These are phyloP conservation scores for Colletotrichum graminicola DNA, from an alignment of 2,329 filamentous ascomycete genomes.

Conservation along the genomic window DNA sequence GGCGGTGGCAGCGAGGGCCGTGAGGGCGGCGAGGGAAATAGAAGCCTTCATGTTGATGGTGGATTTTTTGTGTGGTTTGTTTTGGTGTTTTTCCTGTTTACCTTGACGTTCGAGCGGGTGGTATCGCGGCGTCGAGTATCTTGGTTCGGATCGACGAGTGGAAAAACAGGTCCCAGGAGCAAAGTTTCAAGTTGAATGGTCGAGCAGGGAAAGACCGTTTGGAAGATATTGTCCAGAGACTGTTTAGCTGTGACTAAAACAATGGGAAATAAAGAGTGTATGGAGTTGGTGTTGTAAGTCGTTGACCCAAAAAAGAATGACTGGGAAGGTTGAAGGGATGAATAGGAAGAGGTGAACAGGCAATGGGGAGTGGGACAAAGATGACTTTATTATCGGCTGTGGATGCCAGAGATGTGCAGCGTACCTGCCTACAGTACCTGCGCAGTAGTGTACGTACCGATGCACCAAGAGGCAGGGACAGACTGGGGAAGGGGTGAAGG, in stretches of 20 bases:
- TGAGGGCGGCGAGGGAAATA: slow-evolving; percentile 52
- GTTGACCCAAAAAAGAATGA: slow-evolving; percentile 40
- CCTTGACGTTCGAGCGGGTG: background rate
- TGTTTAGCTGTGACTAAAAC: slow-evolving; percentile 23
- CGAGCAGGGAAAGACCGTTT: background rate
- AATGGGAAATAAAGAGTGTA: slow-evolving; percentile 31
- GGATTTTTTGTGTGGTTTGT: background rate
- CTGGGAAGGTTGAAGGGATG: slow-evolving; percentile 22
- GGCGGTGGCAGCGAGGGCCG: slow-evolving; percentile 55
- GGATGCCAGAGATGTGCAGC: background rate
- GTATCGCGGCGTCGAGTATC: background rate
- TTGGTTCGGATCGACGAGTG: slow-evolving; percentile 11
- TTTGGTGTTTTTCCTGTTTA: background rate
- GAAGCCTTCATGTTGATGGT: slow-evolving; percentile 53
- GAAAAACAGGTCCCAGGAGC: slow-evolving; percentile 7
- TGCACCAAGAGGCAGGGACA: background rate
- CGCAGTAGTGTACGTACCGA: no score
- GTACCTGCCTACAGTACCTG: no score
- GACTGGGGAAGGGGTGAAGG: slow-evolving; percentile 11
- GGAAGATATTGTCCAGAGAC: slow-evolving; percentile 22
- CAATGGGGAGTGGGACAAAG: slow-evolving; percentile 31
- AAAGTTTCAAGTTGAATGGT: background rate
- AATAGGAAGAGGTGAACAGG: slow-evolving; percentile 1
- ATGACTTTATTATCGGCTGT: slow-evolving; percentile 24
- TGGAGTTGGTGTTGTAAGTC: slow-evolving; percentile 27